A percentile compares a stretch with the other conserved stretches of the same genome.
Conservation (phyloP, 164 flowering plant species). For the Tetracentron sinense region DNA sequence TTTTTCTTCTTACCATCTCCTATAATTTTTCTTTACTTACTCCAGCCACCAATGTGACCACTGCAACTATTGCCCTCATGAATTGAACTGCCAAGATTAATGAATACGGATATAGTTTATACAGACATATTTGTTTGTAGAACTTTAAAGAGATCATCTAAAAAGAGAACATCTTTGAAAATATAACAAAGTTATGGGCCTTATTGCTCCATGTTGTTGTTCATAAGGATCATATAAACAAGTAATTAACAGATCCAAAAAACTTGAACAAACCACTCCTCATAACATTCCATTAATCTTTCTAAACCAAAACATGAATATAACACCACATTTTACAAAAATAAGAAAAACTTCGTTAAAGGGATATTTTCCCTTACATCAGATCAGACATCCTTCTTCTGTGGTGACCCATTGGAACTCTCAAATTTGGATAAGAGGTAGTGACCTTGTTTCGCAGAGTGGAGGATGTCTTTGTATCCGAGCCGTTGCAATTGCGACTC, state of each 20-base stretch:
- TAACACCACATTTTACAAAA: slow-evolving; percentile 2
- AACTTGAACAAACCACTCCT: slow-evolving; percentile 6
- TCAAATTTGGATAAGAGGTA: slow-evolving; percentile 43
- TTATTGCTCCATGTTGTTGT: not conserved
- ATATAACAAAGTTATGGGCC: not conserved
- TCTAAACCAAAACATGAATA: not conserved
- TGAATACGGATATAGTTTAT: too few relatives aligned
- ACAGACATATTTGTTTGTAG: too few relatives aligned
- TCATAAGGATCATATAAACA: slow-evolving; percentile 1
- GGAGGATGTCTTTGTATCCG: slow-evolving; percentile 20
- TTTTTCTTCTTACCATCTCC: too few relatives aligned
- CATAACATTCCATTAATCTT: not conserved
- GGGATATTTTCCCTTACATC: slow-evolving; percentile 16
- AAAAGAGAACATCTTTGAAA: too few relatives aligned
- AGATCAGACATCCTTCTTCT: slow-evolving; percentile 68
- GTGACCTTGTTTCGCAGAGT: slow-evolving; percentile 36
- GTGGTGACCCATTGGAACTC: slow-evolving; percentile 34
- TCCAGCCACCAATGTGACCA: too few relatives aligned
- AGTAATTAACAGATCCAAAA: too few relatives aligned
- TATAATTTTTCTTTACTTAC: too few relatives aligned
- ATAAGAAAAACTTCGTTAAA: slow-evolving; percentile 2
- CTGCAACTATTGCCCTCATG: too few relatives aligned
- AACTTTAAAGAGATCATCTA: too few relatives aligned
- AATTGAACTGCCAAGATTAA: too few relatives aligned
- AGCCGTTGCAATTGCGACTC: slow-evolving; percentile 24